Percentiles rank a stretch among this genome's conserved stretches.
Conservation (phyloP, 73 alveolate genomes). For the Tetrahymena elliotti region DNA sequence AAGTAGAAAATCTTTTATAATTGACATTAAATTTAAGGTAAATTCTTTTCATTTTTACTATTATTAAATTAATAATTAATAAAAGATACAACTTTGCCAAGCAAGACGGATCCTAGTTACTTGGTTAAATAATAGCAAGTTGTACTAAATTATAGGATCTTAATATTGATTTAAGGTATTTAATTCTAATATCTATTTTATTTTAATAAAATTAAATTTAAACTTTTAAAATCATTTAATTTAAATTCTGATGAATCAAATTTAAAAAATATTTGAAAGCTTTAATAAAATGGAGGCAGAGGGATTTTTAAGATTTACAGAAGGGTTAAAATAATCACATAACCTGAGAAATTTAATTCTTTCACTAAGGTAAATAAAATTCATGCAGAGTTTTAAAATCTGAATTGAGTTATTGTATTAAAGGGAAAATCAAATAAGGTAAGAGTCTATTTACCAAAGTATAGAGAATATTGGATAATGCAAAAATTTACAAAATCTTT, state of each 20-base stretch:
- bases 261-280: not conserved
- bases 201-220: too few species aligned
- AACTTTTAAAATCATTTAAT: too few species aligned
- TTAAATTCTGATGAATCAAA: not conserved
- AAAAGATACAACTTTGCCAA: not conserved
- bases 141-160: not conserved
- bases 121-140: not conserved
- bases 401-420: not conserved
- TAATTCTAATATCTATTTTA: too few species aligned
- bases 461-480: not conserved
- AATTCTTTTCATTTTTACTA: not conserved
- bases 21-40: not conserved
- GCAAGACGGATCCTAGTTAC: not conserved
- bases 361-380: not conserved
- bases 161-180: not conserved
- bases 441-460: not conserved
- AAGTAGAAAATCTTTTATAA: not conserved
- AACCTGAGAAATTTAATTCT: not conserved
- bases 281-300: not conserved
- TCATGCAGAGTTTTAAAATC: not conserved
- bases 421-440: not conserved
- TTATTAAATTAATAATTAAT: not conserved
- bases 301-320: not conserved
- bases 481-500: not conserved
- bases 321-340: not conserved